Conservation (phyloP, 2,329 filamentous ascomycete species). For the Leptographium flavum region DNA sequence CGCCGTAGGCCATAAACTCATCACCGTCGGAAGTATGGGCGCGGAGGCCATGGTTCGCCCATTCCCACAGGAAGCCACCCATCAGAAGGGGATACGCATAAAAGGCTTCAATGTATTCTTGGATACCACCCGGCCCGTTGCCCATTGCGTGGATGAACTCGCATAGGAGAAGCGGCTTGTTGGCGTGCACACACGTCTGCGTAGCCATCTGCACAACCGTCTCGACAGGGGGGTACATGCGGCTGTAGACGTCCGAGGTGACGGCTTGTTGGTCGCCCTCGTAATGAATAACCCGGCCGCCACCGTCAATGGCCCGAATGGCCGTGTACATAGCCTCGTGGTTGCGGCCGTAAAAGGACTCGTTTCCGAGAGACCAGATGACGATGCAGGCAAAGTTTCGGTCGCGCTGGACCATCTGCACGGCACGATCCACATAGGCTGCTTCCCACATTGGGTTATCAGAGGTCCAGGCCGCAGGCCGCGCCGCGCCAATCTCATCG, state of each 20-base stretch:
- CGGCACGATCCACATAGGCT: constrained; percentile 54
- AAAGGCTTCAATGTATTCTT: constrained; percentile 54
- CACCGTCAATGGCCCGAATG: constrained; percentile 41
- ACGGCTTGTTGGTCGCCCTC: constrained; percentile 47
- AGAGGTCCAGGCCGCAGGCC: constrained; percentile 38
- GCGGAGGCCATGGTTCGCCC: constrained; percentile 36
- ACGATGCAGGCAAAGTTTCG: constrained; percentile 59
- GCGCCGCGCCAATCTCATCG: constrained; percentile 25
- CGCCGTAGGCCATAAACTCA: constrained; percentile 32
- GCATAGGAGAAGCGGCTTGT: constrained; percentile 47
- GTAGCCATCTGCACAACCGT: too few relatives aligned
- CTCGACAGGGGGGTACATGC: too few relatives aligned
- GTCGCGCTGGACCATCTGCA: constrained; percentile 50
- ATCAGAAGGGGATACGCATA: constrained; percentile 45
- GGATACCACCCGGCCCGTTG: constrained; percentile 55
- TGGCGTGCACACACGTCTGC: too few relatives aligned
- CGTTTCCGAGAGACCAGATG: constrained; percentile 61
- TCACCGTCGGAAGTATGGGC: too few relatives aligned
- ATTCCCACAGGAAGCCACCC: constrained; percentile 55
- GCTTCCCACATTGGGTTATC: constrained; percentile 46
- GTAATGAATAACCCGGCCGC: constrained; percentile 48
- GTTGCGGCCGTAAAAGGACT: constrained; percentile 57
- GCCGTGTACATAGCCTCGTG: constrained; percentile 54
- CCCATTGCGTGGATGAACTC: constrained; percentile 56
- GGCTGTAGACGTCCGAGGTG: constrained; percentile 15